phyloP scores from a whole-genome alignment of 495 filamentous ascomycete genomes.

The Terfezia boudieri region DNA sequence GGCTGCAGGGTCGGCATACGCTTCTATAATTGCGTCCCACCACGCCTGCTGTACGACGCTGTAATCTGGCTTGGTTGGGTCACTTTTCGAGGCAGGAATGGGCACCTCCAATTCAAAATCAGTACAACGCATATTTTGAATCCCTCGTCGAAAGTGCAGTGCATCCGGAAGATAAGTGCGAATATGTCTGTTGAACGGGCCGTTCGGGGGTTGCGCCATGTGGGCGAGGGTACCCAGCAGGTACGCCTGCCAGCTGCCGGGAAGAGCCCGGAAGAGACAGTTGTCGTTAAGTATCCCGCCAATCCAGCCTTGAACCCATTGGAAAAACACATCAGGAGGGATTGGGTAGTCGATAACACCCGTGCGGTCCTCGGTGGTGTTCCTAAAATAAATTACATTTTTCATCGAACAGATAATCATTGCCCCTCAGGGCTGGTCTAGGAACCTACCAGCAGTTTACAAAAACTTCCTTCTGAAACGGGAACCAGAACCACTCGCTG shows the following conservation, averaged over 20 bases:
- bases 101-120: constrained; percentile 31
- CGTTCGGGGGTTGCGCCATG: constrained; percentile 24
- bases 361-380: constrained; percentile 19
- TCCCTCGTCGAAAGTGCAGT: constrained; percentile 30
- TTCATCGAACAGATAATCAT: not conserved
- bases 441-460: constrained; percentile 26
- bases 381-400: constrained; percentile 2
- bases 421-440: not conserved
- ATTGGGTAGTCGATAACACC: constrained; percentile 24
- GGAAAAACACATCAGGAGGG: constrained; percentile 21
- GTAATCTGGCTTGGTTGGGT: constrained; percentile 24
- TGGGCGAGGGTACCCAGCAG: constrained; percentile 23
- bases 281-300: constrained; percentile 21
- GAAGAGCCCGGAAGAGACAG: constrained; percentile 23
- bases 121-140: constrained; percentile 32
- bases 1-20: constrained; percentile 22
- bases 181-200: constrained; percentile 16
- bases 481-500: constrained; percentile 34
- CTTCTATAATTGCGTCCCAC: constrained; percentile 31
- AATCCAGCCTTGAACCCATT: constrained; percentile 28
- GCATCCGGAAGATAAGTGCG: constrained; percentile 28
- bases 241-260: constrained; percentile 25
- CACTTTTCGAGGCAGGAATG: constrained; percentile 18
- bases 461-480: constrained; percentile 26
- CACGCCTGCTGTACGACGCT: constrained; percentile 25